These are phyloP conservation scores for Periconia macrospinosa DNA, from an alignment of 2,329 filamentous ascomycete genomes.

Conservation along the genomic window DNA sequence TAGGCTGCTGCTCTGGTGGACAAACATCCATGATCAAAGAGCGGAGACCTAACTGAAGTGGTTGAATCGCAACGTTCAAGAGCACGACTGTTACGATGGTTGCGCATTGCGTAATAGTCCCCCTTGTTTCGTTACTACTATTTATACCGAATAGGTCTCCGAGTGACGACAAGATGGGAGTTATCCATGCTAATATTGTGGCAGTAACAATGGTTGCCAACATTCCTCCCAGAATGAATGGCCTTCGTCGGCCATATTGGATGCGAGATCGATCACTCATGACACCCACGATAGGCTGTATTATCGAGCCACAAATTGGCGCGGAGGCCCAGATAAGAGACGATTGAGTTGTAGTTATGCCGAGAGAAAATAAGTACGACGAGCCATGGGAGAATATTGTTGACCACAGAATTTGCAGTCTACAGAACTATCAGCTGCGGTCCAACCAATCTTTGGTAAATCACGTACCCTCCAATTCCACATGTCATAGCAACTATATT, in stretches of 20 bases:
- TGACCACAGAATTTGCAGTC: constrained; percentile 15
- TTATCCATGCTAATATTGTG: constrained; percentile 71
- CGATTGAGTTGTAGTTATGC: constrained; percentile 80
- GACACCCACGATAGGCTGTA: constrained; percentile 83
- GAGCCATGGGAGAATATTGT: constrained; percentile 19
- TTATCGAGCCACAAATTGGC: constrained; percentile 74
- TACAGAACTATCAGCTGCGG: background rate
- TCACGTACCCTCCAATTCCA: no score
- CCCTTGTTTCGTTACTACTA: constrained; percentile 6
- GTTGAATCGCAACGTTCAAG: constrained; percentile 37
- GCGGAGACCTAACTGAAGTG: constrained; percentile 35
- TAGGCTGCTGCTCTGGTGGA: constrained; percentile 30
- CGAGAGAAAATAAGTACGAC: constrained; percentile 74
- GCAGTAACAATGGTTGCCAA: constrained; percentile 68
- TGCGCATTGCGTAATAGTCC: constrained; percentile 1
- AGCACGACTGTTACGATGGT: constrained; percentile 26
- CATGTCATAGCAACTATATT: no score
- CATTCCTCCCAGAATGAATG: constrained; percentile 76
- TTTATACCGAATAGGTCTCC: no score
- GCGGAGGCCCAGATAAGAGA: constrained; percentile 85
- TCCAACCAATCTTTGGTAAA: no score
- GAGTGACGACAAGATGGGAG: constrained; percentile 50
- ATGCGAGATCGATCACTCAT: constrained; percentile 76
- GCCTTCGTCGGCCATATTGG: constrained; percentile 76
- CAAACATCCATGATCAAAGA: constrained; percentile 37